phyloP scores from a whole-genome alignment of 2,329 filamentous ascomycete species.

The Fusarium multiceps region DNA sequence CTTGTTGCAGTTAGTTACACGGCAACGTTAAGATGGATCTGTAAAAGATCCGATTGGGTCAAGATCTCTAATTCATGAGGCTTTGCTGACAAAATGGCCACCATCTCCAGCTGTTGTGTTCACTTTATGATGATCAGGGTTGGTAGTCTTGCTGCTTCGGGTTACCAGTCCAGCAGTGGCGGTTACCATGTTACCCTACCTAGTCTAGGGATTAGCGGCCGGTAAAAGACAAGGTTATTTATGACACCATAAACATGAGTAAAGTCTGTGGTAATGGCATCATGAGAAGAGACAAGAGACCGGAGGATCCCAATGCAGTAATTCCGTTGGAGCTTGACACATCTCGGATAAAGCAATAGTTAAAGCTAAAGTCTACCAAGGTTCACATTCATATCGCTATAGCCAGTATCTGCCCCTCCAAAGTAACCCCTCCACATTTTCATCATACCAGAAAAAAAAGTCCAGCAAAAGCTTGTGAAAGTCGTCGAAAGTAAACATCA shows the following conservation, averaged over 20 bases:
- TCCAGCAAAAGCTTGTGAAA: neutral
- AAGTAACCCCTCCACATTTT: slow-evolving; percentile 29
- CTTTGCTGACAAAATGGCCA: slow-evolving; percentile 7
- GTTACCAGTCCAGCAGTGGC: neutral
- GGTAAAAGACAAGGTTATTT: neutral
- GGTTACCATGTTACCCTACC: neutral
- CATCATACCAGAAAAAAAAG: slow-evolving; percentile 19
- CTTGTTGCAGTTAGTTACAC: neutral
- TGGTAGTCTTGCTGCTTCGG: slow-evolving; percentile 8
- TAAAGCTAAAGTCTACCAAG: neutral
- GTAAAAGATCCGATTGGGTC: slow-evolving; percentile 5
- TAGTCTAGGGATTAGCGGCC: neutral
- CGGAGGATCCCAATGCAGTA: slow-evolving; percentile 27
- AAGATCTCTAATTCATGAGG: neutral
- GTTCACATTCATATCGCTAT: slow-evolving; percentile 22
- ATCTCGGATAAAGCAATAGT: slow-evolving; percentile 22
- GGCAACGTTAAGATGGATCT: neutral
- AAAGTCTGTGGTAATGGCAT: neutral
- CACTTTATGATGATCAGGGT: neutral
- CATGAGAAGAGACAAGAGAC: neutral
- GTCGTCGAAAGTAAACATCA: neutral
- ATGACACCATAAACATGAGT: neutral
- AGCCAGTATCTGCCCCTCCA: slow-evolving; percentile 36
- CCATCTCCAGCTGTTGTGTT: neutral
- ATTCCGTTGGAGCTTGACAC: neutral